Base-by-base conservation (phyloP, 2,329 filamentous ascomycete genomes). In the Cordyceps tenuipes region DNA sequence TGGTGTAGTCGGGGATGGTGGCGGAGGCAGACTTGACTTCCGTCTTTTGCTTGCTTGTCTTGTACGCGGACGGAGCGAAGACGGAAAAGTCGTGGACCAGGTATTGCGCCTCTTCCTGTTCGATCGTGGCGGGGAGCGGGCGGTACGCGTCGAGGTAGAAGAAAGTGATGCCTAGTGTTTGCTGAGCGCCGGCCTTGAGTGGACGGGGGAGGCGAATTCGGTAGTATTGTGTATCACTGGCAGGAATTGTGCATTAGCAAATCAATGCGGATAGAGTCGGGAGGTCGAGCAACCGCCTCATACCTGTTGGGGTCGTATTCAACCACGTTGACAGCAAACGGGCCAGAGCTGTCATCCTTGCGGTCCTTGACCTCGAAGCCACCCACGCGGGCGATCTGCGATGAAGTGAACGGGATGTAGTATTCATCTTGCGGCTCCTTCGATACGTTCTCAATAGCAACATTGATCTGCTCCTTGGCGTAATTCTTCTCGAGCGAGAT, bases 401-500 rank as follows among this genome's bases (percentile, higher is more conserved):
- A 82, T 62, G 86, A 79, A 61, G 90, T 87, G 71, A 99, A 96
- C 3, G 92, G 90, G 57, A 99, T 69, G 74, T 88, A 97, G 81
- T 99, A 99, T 74, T 96, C 88, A 72, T 85, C 84, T 71, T 97
- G 92, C 19, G 91, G 82, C 65, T 87, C 78, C 63, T 82, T 81
- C 69, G 88, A 90, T 66, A 89, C 80, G 73, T 99, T 99, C 78
- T 97, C 89, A 64, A 99, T 85, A 56, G 96, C 81, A n/a, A 96
- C 87, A 76, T 97, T 97, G 80, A 97, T 85, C 15, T 87, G 88
- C 75, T 97, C 93, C 71, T 91, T 87, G 59, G 87, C 86, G 69
- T 94, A 97, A 66, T 86, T 89, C 80, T 97, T 97, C 76, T 97
- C 93, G 61, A 97, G 76, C 66, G 96, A 96, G 70, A 95, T 87